Base-by-base conservation (phyloP, 2,329 filamentous ascomycete species). In the Camillea tinctor region DNA sequence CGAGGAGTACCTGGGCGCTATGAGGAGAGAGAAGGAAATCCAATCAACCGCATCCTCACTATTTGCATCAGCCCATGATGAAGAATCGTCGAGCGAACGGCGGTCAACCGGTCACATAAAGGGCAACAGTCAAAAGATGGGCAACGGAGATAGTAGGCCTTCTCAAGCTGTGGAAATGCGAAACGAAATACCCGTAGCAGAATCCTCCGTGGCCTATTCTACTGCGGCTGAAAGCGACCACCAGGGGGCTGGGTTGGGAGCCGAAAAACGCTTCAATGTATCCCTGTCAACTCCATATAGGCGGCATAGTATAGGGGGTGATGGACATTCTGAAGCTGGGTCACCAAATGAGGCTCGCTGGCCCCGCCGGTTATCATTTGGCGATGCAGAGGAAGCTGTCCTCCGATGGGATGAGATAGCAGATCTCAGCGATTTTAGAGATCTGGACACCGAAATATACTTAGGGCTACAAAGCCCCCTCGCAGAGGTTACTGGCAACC, bases 361-460 rank as follows among this genome's bases (percentile, higher is more conserved):
- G 84, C 85, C 89, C 1, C 86, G 90, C 1, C 84, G 89, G 50
- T 80, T 93, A 64, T 93, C 90, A 3, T 93, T 93, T 72, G 87
- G 88, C 60, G 82, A 88, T 51, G 90, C 88, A 1, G 89, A 91
- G 74, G 88, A 92, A 61, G 89, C 87, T n/a, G 77, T 93, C 7
- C 76, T 93, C 1, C 79, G 77, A 17, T 93, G 90, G 89, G 78
- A 84, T 4, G 81, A 84, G 53, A 74, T 88, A 23, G 73, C 79
- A 3, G 76, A 78, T 57, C 62, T 81, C 1, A 62, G 69, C 3
- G 72, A 76, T 26, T 77, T 80, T 19, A 73, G 68, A 11, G 71
- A 72, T 6, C 62, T 72, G 19, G 74, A 74, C 20, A 67, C 54
- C 30, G 63, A 58, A 24, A 55, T 55, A 17, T 52, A 40, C 23